phyloP scores from a whole-genome alignment of 345 rosid species.

The Rubroshorea leprosula region DNA sequence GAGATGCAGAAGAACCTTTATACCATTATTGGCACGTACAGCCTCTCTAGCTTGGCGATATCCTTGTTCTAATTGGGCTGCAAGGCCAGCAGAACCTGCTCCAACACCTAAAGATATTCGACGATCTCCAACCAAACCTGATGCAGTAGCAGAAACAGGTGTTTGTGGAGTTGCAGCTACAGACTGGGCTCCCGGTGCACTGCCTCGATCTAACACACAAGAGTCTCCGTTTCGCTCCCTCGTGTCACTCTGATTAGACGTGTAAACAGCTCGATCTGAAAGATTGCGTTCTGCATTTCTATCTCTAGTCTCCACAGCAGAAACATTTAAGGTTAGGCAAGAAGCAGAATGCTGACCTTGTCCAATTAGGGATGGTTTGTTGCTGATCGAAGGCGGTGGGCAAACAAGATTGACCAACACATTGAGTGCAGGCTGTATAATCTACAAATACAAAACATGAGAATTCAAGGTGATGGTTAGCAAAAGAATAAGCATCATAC shows the following conservation, averaged over 20 bases:
- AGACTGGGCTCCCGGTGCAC: conserved; percentile 33
- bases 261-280: conserved; percentile 35
- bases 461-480: conserved; percentile 10
- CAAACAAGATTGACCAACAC: conserved; percentile 94
- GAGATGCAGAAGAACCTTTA: conserved; percentile 91
- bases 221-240: conserved; percentile 55
- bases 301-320: conserved; percentile 36
- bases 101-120: conserved; percentile 94
- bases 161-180: conserved; percentile 44
- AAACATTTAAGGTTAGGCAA: conserved; percentile 38
- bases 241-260: conserved; percentile 36
- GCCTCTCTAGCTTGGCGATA: conserved; percentile 94
- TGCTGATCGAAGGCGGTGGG: conserved; percentile 97
- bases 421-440: conserved; percentile 89
- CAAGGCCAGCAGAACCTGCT: conserved; percentile 98
- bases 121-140: conserved; percentile 94
- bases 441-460: conserved; percentile 40
- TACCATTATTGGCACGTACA: conserved; percentile 95
- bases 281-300: conserved; percentile 39
- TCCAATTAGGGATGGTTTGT: conserved; percentile 51
- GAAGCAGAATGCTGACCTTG: conserved; percentile 51
- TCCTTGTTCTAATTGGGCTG: conserved; percentile 94
- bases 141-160: conserved; percentile 53
- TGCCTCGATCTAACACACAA: conserved; percentile 37
- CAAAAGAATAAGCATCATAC: conserved; percentile 5